Percentiles rank a stretch among this genome's conserved stretches.
Evolutionary conservation across 345 rosid species (phyloP).

Genomic region (Excoecaria agallocha): DNA sequence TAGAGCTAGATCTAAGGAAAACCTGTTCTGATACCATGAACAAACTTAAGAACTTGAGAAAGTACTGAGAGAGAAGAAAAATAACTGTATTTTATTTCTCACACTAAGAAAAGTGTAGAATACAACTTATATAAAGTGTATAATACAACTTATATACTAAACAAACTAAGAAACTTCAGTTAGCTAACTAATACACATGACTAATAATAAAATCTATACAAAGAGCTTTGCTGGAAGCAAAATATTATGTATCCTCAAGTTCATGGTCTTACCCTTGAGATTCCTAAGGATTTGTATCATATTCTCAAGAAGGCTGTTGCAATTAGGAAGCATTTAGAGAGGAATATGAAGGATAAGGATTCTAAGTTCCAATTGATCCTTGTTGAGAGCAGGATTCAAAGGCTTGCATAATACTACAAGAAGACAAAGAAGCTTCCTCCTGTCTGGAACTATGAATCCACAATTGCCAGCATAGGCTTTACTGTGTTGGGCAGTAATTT

Average conservation of each 20-base stretch:
- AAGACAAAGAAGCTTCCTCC: slow-evolving; percentile 95
- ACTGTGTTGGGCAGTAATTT: slow-evolving; percentile 3
- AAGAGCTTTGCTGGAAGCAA: slow-evolving; percentile 31
- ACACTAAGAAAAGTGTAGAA: too few species aligned
- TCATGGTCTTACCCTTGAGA: slow-evolving; percentile 73
- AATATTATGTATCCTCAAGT: slow-evolving; percentile 34
- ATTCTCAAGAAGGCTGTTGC: slow-evolving; percentile 92
- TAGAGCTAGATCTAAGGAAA: too few species aligned
- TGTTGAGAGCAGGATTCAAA: slow-evolving; percentile 91
- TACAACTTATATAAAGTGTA: too few species aligned
- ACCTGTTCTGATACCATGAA: too few species aligned
- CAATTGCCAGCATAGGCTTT: slow-evolving; percentile 57
- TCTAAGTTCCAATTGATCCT: slow-evolving; percentile 86
- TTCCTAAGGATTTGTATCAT: slow-evolving; percentile 87
- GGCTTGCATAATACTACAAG: slow-evolving; percentile 93
- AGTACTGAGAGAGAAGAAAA: too few species aligned
- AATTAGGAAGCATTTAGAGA: slow-evolving; percentile 90
- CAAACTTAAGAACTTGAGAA: too few species aligned
- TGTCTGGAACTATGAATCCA: slow-evolving; percentile 85
- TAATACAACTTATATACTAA: too few species aligned
- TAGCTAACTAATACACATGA: too few species aligned
- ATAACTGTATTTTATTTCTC: too few species aligned
- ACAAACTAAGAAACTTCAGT: too few species aligned
- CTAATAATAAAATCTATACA: too few species aligned
- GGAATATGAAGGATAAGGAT: slow-evolving; percentile 94